Base-by-base conservation (phyloP, 495 filamentous ascomycete species). In the Penicillium angulare region DNA sequence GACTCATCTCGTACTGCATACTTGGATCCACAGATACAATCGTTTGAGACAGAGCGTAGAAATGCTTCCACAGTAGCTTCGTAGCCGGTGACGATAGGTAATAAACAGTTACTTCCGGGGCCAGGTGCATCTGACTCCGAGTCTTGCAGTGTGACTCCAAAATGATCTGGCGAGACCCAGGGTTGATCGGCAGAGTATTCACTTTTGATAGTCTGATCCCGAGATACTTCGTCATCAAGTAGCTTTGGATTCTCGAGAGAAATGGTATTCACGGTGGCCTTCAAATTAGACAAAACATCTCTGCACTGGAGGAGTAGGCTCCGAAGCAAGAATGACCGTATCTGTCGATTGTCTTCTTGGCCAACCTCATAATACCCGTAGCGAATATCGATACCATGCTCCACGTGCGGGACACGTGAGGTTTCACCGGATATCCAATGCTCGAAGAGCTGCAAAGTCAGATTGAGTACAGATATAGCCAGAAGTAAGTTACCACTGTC, bases 301-400 rank as follows among this genome's bases (percentile, higher is more conserved):
- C 61, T 56, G 16, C 63, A 71, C 27, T 68, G 66, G 5, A 62
- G 26, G 5, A 74, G 55, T 0, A 67, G 58, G 0, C 66, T 61
- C 0, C 62, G 60, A 21, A 73, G 39, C 3, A 73, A 39, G 23
- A 71, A 65, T 1, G 58, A 61, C 16, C 68, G 66, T 21, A 74
- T 64, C 12, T 61, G 66, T 2, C 56, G 59, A 21, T 64, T 64
- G 38, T 74, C 71, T 12, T 70, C 66, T 1, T 55, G 55, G n/a
- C 59, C 55, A 20, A 67, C 52, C 49, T 73, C 69, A 52, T 74
- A 74, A 56, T 68, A 63, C 20, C 71, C 71, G 45, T 74, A 74
- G 17, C 60, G 57, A 29, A 72, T 57, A 17, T 57, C 51, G 43
- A 56, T 32, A 2, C 53, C 50, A 16, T 57, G 43, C 36, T 64